Base-by-base conservation (phyloP, 768 basidiomycete species). In the Xerocomellus amylosporus region DNA sequence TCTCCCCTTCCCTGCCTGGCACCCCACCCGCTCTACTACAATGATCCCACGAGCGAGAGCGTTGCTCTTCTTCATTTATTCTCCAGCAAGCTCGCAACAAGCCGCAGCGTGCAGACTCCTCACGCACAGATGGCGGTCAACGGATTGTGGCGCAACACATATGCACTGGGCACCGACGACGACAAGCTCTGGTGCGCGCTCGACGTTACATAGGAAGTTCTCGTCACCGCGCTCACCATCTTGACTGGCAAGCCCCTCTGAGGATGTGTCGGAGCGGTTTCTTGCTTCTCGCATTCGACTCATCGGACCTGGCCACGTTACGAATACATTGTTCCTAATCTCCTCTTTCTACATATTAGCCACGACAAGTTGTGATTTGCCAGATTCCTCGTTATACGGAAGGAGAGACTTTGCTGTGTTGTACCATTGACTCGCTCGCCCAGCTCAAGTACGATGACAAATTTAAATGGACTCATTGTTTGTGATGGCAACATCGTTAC, bases 341-440 rank as follows among this genome's bases (percentile, higher is more conserved):
- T n/a, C 7, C 24, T 4, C 24, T 26, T 26, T 26, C 24, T 26
- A 26, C 24, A 26, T 26, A 26, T 26, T 26, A 26, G 97, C 70
- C 93, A 94, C 67, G 93, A 97, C 77, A 96, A 97, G 73, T 96
- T 97, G 88, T 97, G 59, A 92, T 95, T 63, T 98, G 95, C 68
- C 96, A 98, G 66, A 93, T 98, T 0, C 96, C 96, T 30, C 97
- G 96, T 81, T 98, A 98, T 69, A 98, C 96, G 3, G 96, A 98
- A 78, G 96, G n/a, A n/a, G 94, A 94, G 58, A 69, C 76, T 14
- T 97, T 93, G 24, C 24, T 24, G 24, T 4, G 24, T 4, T 4
- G 24, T 24, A 24, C 24, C 24, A 24, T 24, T 24, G 24, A 24
- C 24, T 24, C 24, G 24, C 24, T 4, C 24, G 24, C 24, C 4